Evolutionary conservation across 208 protist genomes (phyloP).

Genomic region (Acanthamoeba royreba): DNA sequence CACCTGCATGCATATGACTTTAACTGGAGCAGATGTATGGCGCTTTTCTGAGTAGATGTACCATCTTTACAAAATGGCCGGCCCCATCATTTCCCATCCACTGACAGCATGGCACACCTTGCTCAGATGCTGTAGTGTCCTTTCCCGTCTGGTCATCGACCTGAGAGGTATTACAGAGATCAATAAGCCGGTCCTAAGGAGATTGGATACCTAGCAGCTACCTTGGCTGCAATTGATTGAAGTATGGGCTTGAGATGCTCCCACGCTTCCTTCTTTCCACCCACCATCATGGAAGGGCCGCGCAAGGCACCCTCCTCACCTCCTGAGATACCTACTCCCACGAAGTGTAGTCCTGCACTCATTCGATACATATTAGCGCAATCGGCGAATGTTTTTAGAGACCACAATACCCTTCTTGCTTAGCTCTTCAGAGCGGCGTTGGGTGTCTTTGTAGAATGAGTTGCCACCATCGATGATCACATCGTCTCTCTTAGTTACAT

Average conservation of each 20-base stretch:
- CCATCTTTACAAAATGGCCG: constrained; percentile 96
- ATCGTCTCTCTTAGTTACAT: constrained; percentile 70
- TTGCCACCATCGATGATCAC: constrained; percentile 84
- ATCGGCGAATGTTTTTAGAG: neutral
- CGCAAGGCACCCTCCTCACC: constrained; percentile 98
- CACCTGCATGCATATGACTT: constrained; percentile 84
- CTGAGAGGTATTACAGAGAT: neutral
- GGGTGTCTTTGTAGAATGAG: constrained; percentile 90
- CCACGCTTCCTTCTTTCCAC: constrained; percentile 87
- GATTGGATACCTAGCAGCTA: constrained; percentile 23
- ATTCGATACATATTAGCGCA: too few relatives aligned
- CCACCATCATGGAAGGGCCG: constrained; percentile 98
- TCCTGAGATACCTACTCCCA: constrained; percentile 96
- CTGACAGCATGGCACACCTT: constrained; percentile 89
- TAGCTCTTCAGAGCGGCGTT: constrained; percentile 86
- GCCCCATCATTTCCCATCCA: constrained; percentile 93
- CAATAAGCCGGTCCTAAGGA: neutral
- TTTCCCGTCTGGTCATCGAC: neutral
- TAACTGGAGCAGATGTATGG: neutral
- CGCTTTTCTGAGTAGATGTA: neutral
- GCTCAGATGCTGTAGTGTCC: constrained; percentile 33
- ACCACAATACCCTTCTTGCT: constrained; percentile 61
- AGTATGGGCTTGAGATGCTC: constrained; percentile 92
- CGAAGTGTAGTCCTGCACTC: constrained; percentile 53
- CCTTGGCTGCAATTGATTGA: constrained; percentile 93